These are phyloP conservation scores for Yamadazyma membranifaciens DNA, from an alignment of 1,139 yeast genomes.

Conservation along the genomic window DNA sequence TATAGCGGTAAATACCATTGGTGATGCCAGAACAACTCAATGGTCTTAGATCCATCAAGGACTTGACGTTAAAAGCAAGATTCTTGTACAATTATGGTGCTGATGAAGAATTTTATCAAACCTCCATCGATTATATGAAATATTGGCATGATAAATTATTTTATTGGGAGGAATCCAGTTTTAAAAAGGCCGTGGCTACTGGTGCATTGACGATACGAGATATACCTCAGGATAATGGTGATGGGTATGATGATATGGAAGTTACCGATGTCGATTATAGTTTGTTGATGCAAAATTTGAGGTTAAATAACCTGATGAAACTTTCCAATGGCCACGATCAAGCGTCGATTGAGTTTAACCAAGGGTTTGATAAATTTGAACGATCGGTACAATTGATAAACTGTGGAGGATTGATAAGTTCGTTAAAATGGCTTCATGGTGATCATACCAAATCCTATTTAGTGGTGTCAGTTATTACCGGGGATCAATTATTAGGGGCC, in stretches of 20 bases:
- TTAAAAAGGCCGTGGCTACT: conserved; percentile 8
- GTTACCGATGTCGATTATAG: background rate
- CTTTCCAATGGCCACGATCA: background rate
- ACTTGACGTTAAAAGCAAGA: conserved; percentile 34
- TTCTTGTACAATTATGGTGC: conserved; percentile 36
- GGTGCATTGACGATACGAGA: background rate
- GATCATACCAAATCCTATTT: conserved; percentile 31
- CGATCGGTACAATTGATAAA: conserved; percentile 49
- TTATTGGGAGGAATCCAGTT: conserved; percentile 26
- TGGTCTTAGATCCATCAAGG: conserved; percentile 11
- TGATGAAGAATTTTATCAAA: conserved; percentile 27
- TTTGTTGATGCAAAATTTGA: background rate
- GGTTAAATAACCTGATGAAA: background rate
- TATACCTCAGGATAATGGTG: background rate
- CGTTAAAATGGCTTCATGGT: conserved; percentile 54
- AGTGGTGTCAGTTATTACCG: conserved; percentile 48
- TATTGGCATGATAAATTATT: conserved; percentile 37
- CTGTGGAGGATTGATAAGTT: conserved; percentile 56
- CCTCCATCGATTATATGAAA: conserved; percentile 25
- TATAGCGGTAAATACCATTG: conserved; percentile 1
- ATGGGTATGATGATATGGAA: background rate
- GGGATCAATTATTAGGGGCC: conserved; percentile 24
- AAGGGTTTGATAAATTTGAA: conserved; percentile 10
- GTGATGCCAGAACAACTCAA: conserved; percentile 9
- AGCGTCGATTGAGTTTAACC: conserved; percentile 2